These are phyloP conservation scores for Cytospora piceae DNA, from an alignment of 2,329 filamentous ascomycete genomes.

Conservation along the genomic window DNA sequence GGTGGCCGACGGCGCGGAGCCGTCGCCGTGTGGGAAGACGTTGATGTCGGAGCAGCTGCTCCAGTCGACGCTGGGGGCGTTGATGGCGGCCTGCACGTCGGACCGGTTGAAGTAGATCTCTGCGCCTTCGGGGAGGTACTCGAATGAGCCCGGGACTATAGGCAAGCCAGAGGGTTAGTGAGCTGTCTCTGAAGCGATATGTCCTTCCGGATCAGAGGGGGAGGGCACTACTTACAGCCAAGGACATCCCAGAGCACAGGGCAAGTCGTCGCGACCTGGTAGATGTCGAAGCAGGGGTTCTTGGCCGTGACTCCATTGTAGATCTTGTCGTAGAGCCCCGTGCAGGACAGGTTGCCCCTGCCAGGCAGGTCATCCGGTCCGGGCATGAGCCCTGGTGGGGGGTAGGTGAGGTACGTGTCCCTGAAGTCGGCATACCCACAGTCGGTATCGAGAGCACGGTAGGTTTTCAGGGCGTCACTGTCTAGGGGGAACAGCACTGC, in stretches of 20 bases:
- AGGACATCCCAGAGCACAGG: constrained; percentile 71
- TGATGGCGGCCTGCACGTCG: constrained; percentile 62
- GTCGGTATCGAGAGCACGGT: constrained; percentile 54
- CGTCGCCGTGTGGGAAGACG: constrained; percentile 43
- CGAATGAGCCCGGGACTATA: constrained; percentile 61
- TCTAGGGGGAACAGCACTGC: constrained; percentile 63
- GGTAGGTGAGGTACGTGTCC: constrained; percentile 67
- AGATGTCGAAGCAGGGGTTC: constrained; percentile 82
- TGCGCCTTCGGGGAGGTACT: constrained; percentile 66
- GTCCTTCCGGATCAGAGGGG: neutral
- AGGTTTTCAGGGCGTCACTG: constrained; percentile 55
- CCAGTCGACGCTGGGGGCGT: constrained; percentile 50
- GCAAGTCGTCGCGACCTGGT: constrained; percentile 73
- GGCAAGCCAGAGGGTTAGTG: neutral
- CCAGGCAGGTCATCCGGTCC: constrained; percentile 42
- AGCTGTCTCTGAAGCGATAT: neutral
- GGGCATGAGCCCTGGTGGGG: constrained; percentile 65
- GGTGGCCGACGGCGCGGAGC: constrained; percentile 23
- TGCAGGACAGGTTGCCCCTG: constrained; percentile 52
- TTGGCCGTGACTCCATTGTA: constrained; percentile 54
- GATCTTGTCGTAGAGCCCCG: constrained; percentile 59
- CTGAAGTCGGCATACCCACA: constrained; percentile 68
- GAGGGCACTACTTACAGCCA: constrained; percentile 44
- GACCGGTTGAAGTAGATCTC: constrained; percentile 71
- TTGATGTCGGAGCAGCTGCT: constrained; percentile 52